A percentile compares a stretch with the other conserved stretches of the same genome.
Conservation (phyloP, 2,329 filamentous ascomycete species). For the Hymenoscyphus scutula region DNA sequence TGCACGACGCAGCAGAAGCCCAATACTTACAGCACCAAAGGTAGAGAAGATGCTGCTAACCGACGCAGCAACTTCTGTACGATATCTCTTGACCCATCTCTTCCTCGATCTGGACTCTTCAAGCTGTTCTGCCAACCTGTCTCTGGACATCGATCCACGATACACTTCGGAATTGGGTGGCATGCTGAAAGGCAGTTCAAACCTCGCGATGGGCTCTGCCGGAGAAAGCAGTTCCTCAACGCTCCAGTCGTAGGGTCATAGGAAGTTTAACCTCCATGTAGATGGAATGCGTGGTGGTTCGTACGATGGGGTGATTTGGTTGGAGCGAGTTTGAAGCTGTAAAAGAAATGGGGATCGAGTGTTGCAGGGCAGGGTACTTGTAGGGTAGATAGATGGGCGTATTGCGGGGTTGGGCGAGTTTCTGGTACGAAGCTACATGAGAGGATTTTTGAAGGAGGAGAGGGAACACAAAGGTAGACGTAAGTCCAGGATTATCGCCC, state of each 20-base stretch:
- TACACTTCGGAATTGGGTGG: slow-evolving; percentile 8
- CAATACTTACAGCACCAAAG: slow-evolving; percentile 58
- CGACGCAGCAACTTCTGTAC: slow-evolving; percentile 77
- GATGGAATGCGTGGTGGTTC: slow-evolving; percentile 7
- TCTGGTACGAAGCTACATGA: slow-evolving; percentile 14
- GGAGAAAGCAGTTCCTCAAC: slow-evolving; percentile 21
- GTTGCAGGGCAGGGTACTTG: slow-evolving; percentile 8
- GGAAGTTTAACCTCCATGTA: slow-evolving; percentile 19
- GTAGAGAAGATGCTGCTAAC: slow-evolving; percentile 76
- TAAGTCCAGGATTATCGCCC: neutral
- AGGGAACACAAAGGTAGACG: slow-evolving; percentile 8
- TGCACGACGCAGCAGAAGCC: slow-evolving; percentile 4
- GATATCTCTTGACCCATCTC: slow-evolving; percentile 69
- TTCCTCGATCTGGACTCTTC: slow-evolving; percentile 37
- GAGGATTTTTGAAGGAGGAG: slow-evolving; percentile 7
- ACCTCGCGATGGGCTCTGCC: slow-evolving; percentile 15
- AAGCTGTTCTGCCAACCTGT: slow-evolving; percentile 11
- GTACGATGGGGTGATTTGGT: neutral
- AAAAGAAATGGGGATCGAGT: slow-evolving; percentile 1
- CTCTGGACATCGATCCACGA: slow-evolving; percentile 4
- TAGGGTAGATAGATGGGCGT: neutral
- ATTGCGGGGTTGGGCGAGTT: slow-evolving; percentile 11
- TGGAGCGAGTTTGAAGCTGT: neutral
- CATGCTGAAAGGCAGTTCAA: slow-evolving; percentile 10
- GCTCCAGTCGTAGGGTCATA: slow-evolving; percentile 17